phyloP scores from a whole-genome alignment of 129 eudicot genomes.

The Cynara cardunculus region DNA sequence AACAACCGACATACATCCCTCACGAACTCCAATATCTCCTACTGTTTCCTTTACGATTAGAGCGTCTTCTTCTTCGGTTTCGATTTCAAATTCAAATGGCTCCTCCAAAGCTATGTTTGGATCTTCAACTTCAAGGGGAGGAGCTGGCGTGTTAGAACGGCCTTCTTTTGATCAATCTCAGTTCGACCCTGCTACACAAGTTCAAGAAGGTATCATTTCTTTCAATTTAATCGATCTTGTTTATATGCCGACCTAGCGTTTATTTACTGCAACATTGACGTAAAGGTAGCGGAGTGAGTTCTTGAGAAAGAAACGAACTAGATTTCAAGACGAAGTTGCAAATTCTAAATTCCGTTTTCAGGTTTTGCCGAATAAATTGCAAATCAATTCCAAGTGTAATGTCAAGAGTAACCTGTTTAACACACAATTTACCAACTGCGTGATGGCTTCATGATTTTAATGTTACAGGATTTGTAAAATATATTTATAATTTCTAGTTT shows the following conservation, averaged over 20 bases:
- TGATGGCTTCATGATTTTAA: background rate
- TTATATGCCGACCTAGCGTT: background rate
- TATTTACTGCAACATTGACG: background rate
- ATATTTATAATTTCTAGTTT: background rate
- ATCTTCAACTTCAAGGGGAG: slow-evolving; percentile 30
- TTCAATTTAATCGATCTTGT: background rate
- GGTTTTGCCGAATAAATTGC: slow-evolving; percentile 1
- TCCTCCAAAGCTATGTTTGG: slow-evolving; percentile 33
- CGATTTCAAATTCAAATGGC: slow-evolving; percentile 21
- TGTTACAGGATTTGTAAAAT: background rate
- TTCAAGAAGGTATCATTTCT: slow-evolving; percentile 34
- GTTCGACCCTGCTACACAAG: slow-evolving; percentile 45
- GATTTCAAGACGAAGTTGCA: background rate
- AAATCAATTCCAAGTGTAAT: background rate
- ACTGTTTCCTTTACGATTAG: background rate
- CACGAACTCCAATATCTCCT: slow-evolving; percentile 12
- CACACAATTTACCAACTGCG: background rate
- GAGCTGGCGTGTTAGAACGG: slow-evolving; percentile 40
- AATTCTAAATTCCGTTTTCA: background rate
- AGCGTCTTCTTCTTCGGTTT: slow-evolving; percentile 9
- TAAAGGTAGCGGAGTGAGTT: background rate
- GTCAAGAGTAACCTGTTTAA: background rate
- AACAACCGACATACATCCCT: slow-evolving; percentile 9
- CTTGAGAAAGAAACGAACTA: background rate
- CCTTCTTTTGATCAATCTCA: slow-evolving; percentile 51